Percentiles rank a stretch among this genome's conserved stretches.
Evolutionary conservation across 768 basidiomycete species (phyloP).

Genomic region (Podaxis pistillaris): DNA sequence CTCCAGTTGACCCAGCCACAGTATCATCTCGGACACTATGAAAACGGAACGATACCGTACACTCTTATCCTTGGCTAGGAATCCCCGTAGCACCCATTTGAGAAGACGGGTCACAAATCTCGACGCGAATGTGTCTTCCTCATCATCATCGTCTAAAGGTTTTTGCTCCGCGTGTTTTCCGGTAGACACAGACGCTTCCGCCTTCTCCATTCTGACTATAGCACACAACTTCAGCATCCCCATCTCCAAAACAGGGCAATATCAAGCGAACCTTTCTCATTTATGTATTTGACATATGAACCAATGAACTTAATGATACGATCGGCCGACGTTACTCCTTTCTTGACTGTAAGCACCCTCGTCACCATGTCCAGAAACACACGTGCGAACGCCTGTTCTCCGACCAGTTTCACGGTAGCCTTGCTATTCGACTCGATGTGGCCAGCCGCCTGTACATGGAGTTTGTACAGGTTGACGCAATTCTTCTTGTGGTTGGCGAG

Average conservation of each 20-base stretch:
- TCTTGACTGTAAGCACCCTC: constrained; percentile 78
- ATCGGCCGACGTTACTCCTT: constrained; percentile 81
- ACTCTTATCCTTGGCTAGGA: constrained; percentile 87
- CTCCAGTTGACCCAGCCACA: constrained; percentile 88
- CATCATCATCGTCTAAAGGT: constrained; percentile 45
- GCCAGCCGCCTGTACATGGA: constrained; percentile 65
- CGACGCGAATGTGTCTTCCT: constrained; percentile 67
- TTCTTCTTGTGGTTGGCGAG: constrained; percentile 94
- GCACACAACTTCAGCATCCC: background rate
- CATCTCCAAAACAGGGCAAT: background rate
- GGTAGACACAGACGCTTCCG: constrained; percentile 23
- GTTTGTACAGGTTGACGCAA: constrained; percentile 79
- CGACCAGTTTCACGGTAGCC: constrained; percentile 50
- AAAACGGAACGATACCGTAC: constrained; percentile 81
- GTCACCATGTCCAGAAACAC: constrained; percentile 71
- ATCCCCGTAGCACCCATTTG: constrained; percentile 76
- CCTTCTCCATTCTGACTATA: constrained; percentile 30
- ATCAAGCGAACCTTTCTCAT: constrained; percentile 68
- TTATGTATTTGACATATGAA: constrained; percentile 77
- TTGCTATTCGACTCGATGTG: constrained; percentile 52
- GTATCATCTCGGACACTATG: constrained; percentile 82
- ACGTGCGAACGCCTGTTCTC: constrained; percentile 79
- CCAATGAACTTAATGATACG: constrained; percentile 84
- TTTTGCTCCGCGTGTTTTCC: constrained; percentile 18
- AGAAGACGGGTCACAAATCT: constrained; percentile 69